These are phyloP conservation scores for Grigorovia jiainica DNA, from an alignment of 805 yeast species.

Conservation along the genomic window DNA sequence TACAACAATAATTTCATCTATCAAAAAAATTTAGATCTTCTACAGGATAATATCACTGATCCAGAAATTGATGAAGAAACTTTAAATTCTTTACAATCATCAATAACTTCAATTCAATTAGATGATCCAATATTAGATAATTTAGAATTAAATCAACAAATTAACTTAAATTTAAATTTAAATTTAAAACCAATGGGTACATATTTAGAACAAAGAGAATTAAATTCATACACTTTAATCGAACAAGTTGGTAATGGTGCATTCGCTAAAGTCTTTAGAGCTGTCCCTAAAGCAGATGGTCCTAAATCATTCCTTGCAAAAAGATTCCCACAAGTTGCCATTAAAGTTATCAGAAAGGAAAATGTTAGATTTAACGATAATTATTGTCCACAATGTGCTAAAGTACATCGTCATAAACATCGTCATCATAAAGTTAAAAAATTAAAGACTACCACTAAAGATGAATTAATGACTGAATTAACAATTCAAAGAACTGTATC, in stretches of 20 bases:
- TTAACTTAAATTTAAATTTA: neutral
- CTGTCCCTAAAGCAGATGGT: conserved; percentile 25
- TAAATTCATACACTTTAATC: conserved; percentile 31
- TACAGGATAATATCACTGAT: neutral
- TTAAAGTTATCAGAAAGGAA: conserved; percentile 53
- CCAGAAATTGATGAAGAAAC: neutral
- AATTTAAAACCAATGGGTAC: conserved; percentile 1
- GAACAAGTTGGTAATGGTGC: conserved; percentile 72
- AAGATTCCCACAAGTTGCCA: conserved; percentile 31
- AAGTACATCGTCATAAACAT: conserved; percentile 1
- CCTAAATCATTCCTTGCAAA: conserved; percentile 7
- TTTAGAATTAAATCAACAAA: neutral
- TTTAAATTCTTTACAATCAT: neutral
- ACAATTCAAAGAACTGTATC: conserved; percentile 57
- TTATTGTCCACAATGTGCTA: conserved; percentile 10
- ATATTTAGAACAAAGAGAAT: conserved; percentile 30
- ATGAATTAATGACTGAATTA: conserved; percentile 67
- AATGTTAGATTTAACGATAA: conserved; percentile 41
- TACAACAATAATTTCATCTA: neutral
- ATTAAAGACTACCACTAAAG: conserved; percentile 19
- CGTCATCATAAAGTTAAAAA: conserved; percentile 5
- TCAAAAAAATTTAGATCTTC: neutral
- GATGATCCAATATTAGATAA: neutral
- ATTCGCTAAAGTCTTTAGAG: conserved; percentile 66
- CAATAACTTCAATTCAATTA: neutral